Base-by-base conservation (phyloP, 371 early-diverging fungal species). In the Mucor sp. region DNA sequence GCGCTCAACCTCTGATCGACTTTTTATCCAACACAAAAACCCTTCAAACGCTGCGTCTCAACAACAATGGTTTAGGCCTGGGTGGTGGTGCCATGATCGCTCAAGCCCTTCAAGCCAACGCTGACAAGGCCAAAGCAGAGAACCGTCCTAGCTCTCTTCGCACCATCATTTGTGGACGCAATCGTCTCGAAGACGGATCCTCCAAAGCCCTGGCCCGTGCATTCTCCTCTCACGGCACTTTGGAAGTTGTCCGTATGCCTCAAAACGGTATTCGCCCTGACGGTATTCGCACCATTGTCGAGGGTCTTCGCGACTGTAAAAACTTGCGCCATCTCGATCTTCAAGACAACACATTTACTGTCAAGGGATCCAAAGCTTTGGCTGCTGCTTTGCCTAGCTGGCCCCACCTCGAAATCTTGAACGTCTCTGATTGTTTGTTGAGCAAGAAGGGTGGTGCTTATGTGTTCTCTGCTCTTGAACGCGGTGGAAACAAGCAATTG, bases 251-350 rank as follows among this genome's bases (percentile, higher is more conserved):
- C n/a, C 89, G 93, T 63, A 91, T 99, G 90, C 97, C 97, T 32
- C 98, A 99, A 77, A 97, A 99, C 76, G 95, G 96, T 63, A 99
- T 99, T 66, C 93, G 98, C 27, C 93, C 96, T 12, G 97, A 95
- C 43, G 98, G 99, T 66, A 91, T 97, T 60, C 76, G 73, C 21
- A 83, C 83, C 63, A 76, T 99, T 43, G 78, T 93, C 25, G 73
- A 74, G n/a, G 93, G 93, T 11, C 76, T 97, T 12, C 74, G 85
- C 17, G 60, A 75, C n/a, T 94, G 94, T 81, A 79, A 81, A 28
- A 70, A 81, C 21, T 75, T 99, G 57, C 84, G 88, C 60, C 83
- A 87, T 61, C 77, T 99, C 43, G 97, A 99, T 80, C 78, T 99
- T 58, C 97, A 98, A 77, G 99, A 99, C 77, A 99, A 99, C 80